Base-by-base conservation (phyloP, 306 rosid species). In the Citrullus amarus region DNA sequence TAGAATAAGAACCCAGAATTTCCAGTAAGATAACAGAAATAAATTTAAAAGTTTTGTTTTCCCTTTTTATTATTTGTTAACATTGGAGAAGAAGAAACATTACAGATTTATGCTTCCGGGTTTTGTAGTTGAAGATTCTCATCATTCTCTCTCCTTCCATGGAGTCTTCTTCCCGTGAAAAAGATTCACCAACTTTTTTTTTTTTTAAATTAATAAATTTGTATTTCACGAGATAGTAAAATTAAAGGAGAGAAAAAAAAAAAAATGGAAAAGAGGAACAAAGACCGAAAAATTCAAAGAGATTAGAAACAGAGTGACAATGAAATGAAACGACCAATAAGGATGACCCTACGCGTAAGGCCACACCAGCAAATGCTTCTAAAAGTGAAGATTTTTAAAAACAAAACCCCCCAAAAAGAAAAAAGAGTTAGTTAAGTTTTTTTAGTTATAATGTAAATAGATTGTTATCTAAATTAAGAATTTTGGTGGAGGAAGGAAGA, bases 81-180 rank as follows among this genome's bases (percentile, higher is more conserved):
- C 41, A 48, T 8, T 46, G 60, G 77, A 28, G 22, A 15, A 71
- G 59, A 71, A 48, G 41, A 71, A 71, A 48, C 77, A 50, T 46
- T 71, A 71, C 77, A 70, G 56, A 25, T 70, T 70, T 70, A 22
- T 71, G 77, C 58, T 71, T 71, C 58, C 59, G 43, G 77, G 59
- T 44, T 71, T 71, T 71, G 76, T 25, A 71, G 58, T 44, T 46
- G 76, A 71, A 71, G 76, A 71, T 44, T 71, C 58, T 57, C 36
- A 71, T 71, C 58, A 13, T 71, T 71, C 41, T 48, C 48, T 71
- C 76, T 46, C 41, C 76, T 71, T 50, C 4, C 57, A 71, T 71
- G 17, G 18, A 44, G n/a, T 12, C 18, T 44, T 69, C 32, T 66
- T 16, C 72, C 22, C 38, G 56, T 69, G 75, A 69, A 69, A 69